Base-by-base conservation (phyloP, 164 flowering plant species). In the Macadamia integrifolia region DNA sequence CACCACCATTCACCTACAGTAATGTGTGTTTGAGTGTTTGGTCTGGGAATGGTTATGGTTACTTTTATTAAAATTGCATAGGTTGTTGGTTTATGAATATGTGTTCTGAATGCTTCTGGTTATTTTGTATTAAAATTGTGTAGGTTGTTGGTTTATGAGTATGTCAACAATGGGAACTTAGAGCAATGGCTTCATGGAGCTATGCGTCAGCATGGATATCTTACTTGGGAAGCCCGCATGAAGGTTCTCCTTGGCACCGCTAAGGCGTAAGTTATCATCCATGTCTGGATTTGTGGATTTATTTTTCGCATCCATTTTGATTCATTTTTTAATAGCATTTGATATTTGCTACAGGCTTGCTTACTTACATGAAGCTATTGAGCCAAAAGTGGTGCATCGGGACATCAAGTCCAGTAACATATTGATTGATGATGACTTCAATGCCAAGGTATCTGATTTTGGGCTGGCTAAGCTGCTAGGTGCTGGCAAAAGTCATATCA, bases 181-280 rank as follows among this genome's bases (percentile, higher is more conserved):
- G 50, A 46, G 50, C 50, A 46, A 46, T 46, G 50, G 50, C 57
- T 53, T 13, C 59, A 57, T 57, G 59, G 59, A 57, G 59, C 59
- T 57, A 57, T 57, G 59, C 28, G 59, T 18, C 59, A 57, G 59
- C 59, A 18, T 18, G 59, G 59, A 57, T 57, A n/a, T 57, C 59
- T 57, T 57, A 57, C 59, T 57, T 57, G 59, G 59, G 59, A 57
- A 29, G 59, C 59, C 59, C 59, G 59, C 6, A 57, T 23, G 59
- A 57, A 57, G 59, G 59, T 57, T 57, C 59, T 57, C 30, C 59
- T 57, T 6, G 59, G 59, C 59, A 57, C 59, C 18, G 59, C 59
- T 57, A 57, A 57, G 59, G 59, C 59, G 59, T 57, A 57, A 57
- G 59, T 57, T 18, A 9, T 3, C 9, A 46, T 46, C 13, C 7